A percentile compares a stretch with the other conserved stretches of the same genome.
These are phyloP conservation scores for Allium sativum DNA, from an alignment of 106 monocot genomes.

Conservation along the genomic window DNA sequence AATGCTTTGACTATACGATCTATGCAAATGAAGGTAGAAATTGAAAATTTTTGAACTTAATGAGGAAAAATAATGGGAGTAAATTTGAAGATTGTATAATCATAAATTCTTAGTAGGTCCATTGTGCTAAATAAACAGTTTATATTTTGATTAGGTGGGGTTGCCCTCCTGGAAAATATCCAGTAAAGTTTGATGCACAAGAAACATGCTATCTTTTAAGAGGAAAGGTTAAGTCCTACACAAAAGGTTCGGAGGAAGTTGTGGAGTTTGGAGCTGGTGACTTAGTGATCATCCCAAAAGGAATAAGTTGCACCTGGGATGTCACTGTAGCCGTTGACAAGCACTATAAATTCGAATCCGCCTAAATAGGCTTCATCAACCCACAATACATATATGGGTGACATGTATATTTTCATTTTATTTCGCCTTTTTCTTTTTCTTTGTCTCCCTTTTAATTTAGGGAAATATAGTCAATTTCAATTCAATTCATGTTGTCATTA, in stretches of 20 bases:
- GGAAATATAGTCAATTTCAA: too few relatives aligned
- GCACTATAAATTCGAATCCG: constrained; percentile 61
- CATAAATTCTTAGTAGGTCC: too few relatives aligned
- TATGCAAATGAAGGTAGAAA: too few relatives aligned
- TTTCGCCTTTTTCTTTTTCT: too few relatives aligned
- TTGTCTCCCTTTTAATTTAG: too few relatives aligned
- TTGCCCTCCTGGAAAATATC: constrained; percentile 46
- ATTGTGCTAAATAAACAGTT: too few relatives aligned
- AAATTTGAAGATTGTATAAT: neutral
- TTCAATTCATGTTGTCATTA: too few relatives aligned
- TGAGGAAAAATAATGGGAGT: too few relatives aligned
- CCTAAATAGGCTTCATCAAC: neutral
- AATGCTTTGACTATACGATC: too few relatives aligned
- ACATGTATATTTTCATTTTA: too few relatives aligned
- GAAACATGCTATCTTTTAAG: constrained; percentile 58
- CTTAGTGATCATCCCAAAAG: constrained; percentile 58
- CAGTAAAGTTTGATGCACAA: constrained; percentile 59
- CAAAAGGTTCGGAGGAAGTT: constrained; percentile 37
- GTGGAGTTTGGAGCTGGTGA: constrained; percentile 69
- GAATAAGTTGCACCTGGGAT: constrained; percentile 71
- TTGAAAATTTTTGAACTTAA: too few relatives aligned
- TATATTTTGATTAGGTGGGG: constrained; percentile 31
- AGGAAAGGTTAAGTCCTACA: constrained; percentile 52
- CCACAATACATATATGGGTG: neutral
- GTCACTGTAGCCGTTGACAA: constrained; percentile 62